These are phyloP conservation scores for Aspergillus novofumigatus DNA, from an alignment of 2,329 filamentous ascomycete species.

Conservation along the genomic window DNA sequence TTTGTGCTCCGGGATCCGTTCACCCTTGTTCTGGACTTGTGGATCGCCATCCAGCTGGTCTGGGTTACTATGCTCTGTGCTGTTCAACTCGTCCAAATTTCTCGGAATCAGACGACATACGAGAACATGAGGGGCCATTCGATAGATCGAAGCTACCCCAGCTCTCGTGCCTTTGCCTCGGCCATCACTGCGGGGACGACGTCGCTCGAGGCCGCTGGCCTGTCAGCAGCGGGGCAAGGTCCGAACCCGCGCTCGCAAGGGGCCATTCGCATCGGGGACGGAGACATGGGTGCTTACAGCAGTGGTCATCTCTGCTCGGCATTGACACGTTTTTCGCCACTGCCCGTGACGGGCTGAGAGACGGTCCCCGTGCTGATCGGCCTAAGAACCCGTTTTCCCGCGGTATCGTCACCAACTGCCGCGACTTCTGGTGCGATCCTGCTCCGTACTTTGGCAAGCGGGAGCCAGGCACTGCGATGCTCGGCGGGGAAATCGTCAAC, in stretches of 20 bases:
- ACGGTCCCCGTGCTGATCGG: conserved; percentile 45
- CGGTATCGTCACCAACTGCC: conserved; percentile 83
- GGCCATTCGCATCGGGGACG: conserved; percentile 46
- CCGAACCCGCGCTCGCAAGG: conserved; percentile 51
- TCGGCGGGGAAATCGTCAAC: conserved; percentile 76
- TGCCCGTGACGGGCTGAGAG: conserved; percentile 65
- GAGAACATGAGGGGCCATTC: conserved; percentile 88
- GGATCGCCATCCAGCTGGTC: conserved; percentile 78
- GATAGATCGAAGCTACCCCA: conserved; percentile 51
- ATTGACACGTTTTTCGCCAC: conserved; percentile 93
- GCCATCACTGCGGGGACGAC: conserved; percentile 68
- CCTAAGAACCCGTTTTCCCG: conserved; percentile 78
- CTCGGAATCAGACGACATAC: conserved; percentile 89
- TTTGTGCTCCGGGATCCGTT: conserved; percentile 78
- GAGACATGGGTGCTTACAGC: conserved; percentile 62
- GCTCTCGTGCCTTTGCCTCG: conserved; percentile 57
- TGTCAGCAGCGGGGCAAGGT: conserved; percentile 62
- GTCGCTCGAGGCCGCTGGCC: conserved; percentile 63
- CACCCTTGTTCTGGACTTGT: conserved; percentile 72
- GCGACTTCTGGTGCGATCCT: conserved; percentile 93
- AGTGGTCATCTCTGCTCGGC: conserved; percentile 80
- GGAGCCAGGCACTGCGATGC: conserved; percentile 67
- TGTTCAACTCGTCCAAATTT: conserved; percentile 89
- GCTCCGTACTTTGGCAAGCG: conserved; percentile 73
- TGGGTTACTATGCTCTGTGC: conserved; percentile 98